Conservation (phyloP, 441 rosid species). For the Aquilaria agallochum region DNA sequence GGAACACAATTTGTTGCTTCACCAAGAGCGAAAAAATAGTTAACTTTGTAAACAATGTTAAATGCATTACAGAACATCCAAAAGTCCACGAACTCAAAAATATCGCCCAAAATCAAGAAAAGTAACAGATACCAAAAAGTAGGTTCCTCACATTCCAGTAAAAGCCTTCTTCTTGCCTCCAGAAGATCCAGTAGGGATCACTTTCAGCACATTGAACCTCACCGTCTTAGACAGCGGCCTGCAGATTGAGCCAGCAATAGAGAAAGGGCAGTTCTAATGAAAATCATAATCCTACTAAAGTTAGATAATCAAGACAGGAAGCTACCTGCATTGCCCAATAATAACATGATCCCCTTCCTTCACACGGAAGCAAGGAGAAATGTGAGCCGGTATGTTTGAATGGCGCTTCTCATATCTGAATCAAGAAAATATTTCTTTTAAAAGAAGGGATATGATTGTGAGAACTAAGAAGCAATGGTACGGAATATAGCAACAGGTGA, state of each 20-base stretch:
- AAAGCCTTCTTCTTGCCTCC: constrained; percentile 73
- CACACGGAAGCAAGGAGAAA: constrained; percentile 20
- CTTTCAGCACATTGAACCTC: constrained; percentile 81
- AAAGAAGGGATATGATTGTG: neutral
- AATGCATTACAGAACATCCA: too few relatives aligned
- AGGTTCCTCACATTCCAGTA: constrained; percentile 39
- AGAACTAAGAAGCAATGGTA: neutral
- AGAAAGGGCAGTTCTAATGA: neutral
- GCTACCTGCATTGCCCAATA: constrained; percentile 18
- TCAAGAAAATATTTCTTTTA: neutral
- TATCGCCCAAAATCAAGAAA: too few relatives aligned
- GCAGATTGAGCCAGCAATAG: neutral
- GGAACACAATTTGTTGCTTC: too few relatives aligned
- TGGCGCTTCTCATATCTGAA: constrained; percentile 17
- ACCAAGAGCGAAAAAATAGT: too few relatives aligned
- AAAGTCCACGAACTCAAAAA: too few relatives aligned
- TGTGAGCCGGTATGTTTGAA: constrained; percentile 12
- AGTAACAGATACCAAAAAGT: too few relatives aligned
- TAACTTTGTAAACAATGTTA: too few relatives aligned
- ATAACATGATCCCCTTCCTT: constrained; percentile 29
- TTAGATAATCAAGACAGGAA: neutral
- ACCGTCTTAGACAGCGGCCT: constrained; percentile 92
- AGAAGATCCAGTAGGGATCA: constrained; percentile 80
- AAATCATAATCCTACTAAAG: too few relatives aligned
- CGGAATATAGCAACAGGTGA: neutral